phyloP scores from a whole-genome alignment of 78 protist species.

The Dictyostelium firmibasis region DNA sequence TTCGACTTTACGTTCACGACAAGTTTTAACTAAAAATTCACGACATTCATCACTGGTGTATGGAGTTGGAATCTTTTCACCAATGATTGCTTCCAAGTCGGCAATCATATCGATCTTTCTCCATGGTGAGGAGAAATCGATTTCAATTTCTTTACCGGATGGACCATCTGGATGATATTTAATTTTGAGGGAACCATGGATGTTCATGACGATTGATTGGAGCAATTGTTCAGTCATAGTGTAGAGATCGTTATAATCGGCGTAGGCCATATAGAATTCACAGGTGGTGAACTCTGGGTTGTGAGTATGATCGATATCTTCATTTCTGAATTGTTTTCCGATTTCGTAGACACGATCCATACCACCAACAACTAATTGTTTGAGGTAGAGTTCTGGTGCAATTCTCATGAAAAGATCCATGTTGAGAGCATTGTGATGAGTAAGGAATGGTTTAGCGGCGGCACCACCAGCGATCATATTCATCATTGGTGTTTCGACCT shows the following conservation, averaged over 20 bases:
- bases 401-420: constrained; percentile 98
- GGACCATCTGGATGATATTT: constrained; percentile 89
- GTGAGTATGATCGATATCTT: constrained; percentile 99
- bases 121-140: constrained; percentile 99
- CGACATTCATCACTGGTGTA: constrained; percentile 79
- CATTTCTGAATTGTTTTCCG: constrained; percentile 99
- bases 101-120: constrained; percentile 92
- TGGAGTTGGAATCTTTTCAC: constrained; percentile 80
- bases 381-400: constrained; percentile 99
- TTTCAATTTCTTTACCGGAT: constrained; percentile 50
- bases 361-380: constrained; percentile 99
- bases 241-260: constrained; percentile 99
- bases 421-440: constrained; percentile 98
- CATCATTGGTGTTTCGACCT: constrained; percentile 99
- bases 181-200: constrained; percentile 81
- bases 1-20: constrained; percentile 86
- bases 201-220: constrained; percentile 79
- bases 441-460: constrained; percentile 99
- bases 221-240: constrained; percentile 95
- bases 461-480: constrained; percentile 99
- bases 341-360: constrained; percentile 99
- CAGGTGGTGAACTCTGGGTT: constrained; percentile 99
- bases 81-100: constrained; percentile 87
- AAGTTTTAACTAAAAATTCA: constrained; percentile 83
- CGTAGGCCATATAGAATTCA: constrained; percentile 99